phyloP scores from a whole-genome alignment of 1,139 yeast genomes.

The Saccharomyces hybrid region DNA sequence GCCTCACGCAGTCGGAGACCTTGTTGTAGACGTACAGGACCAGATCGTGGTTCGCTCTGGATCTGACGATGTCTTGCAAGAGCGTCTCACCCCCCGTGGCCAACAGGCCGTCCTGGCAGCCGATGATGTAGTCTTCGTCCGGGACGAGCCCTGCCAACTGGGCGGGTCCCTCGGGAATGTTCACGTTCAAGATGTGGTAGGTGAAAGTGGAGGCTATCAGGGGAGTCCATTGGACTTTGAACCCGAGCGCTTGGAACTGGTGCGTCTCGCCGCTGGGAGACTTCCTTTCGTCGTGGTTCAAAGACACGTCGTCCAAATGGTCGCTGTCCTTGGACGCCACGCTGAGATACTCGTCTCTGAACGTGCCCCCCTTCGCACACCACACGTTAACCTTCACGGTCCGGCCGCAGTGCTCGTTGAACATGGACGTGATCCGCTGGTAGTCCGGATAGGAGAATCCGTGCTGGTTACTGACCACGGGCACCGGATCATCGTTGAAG shows the following conservation, averaged over 20 bases:
- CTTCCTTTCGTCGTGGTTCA: slow-evolving; percentile 6
- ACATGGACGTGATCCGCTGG: slow-evolving; percentile 28
- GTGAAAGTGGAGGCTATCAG: slow-evolving; percentile 70
- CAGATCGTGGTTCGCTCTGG: slow-evolving; percentile 47
- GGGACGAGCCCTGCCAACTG: slow-evolving; percentile 76
- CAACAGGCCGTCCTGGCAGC: slow-evolving; percentile 76
- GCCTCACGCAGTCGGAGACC: slow-evolving; percentile 76
- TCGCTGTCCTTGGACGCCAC: slow-evolving; percentile 13
- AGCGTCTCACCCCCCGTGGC: slow-evolving; percentile 82
- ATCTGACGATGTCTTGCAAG: slow-evolving; percentile 58
- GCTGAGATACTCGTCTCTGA: slow-evolving; percentile 29
- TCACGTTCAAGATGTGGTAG: slow-evolving; percentile 74
- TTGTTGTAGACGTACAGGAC: slow-evolving; percentile 78
- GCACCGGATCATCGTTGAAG: slow-evolving; percentile 67
- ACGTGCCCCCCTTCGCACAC: slow-evolving; percentile 81
- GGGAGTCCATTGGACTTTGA: slow-evolving; percentile 72
- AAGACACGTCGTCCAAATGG: slow-evolving; percentile 25
- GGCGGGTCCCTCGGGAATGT: slow-evolving; percentile 73
- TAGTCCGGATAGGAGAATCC: slow-evolving; percentile 36
- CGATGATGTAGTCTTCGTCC: slow-evolving; percentile 81
- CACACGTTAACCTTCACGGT: slow-evolving; percentile 60
- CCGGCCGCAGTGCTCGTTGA: slow-evolving; percentile 26
- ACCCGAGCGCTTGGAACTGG: slow-evolving; percentile 44
- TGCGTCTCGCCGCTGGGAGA: background rate
- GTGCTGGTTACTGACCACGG: slow-evolving; percentile 38